Conservation (phyloP, 2,329 filamentous ascomycete species). For the Cyphellophora europaea region DNA sequence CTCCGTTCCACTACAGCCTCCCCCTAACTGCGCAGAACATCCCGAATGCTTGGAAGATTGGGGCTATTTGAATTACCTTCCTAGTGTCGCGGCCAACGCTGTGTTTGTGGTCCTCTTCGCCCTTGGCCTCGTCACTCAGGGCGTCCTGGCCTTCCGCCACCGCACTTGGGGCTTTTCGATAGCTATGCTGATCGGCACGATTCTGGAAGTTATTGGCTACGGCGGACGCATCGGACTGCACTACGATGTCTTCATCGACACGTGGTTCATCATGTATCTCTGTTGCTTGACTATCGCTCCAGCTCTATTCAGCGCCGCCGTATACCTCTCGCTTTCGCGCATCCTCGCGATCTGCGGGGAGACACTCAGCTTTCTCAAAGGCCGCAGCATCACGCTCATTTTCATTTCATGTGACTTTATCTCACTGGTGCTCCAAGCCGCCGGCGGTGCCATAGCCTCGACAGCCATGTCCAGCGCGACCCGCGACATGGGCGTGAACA, state of each 20-base stretch:
- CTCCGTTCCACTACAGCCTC: too few relatives aligned
- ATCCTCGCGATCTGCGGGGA: slow-evolving; percentile 24
- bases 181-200: slow-evolving; percentile 43
- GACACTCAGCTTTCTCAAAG: slow-evolving; percentile 5
- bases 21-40: slow-evolving; percentile 4
- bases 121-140: slow-evolving; percentile 1
- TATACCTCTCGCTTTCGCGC: slow-evolving; percentile 58
- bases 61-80: slow-evolving; percentile 4
- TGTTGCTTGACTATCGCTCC: slow-evolving; percentile 20
- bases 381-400: slow-evolving; percentile 10
- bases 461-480: slow-evolving; percentile 19
- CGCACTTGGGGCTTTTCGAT: slow-evolving; percentile 19
- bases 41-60: slow-evolving; percentile 3
- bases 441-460: slow-evolving; percentile 42
- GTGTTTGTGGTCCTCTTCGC: slow-evolving; percentile 1
- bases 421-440: slow-evolving; percentile 46
- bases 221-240: slow-evolving; percentile 46
- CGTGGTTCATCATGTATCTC: slow-evolving; percentile 8
- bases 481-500: slow-evolving; percentile 17
- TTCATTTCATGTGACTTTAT: slow-evolving; percentile 51
- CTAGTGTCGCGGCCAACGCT: slow-evolving; percentile 2
- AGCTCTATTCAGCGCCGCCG: slow-evolving; percentile 50
- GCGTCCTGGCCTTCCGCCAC: not conserved
- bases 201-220: slow-evolving; percentile 51
- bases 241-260: slow-evolving; percentile 26